Base-by-base conservation (phyloP, 305 asterid species). In the Fraxinus platypoda region DNA sequence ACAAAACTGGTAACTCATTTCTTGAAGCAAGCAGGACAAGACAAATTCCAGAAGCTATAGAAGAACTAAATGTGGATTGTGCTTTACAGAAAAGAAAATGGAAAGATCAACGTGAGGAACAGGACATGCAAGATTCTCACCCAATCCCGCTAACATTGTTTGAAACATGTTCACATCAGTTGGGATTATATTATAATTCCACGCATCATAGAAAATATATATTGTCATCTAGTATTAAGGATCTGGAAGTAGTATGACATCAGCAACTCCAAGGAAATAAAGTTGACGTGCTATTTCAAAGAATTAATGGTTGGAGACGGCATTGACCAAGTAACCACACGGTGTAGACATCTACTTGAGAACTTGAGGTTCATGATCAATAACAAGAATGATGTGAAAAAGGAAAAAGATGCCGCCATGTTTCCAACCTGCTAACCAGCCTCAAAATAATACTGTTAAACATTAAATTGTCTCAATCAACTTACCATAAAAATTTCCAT, bases 81-180 rank as follows among this genome's bases (percentile, higher is more conserved):
- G 17, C 33, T 62, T 8, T 62, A 62, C 71, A 62, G 71, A 12
- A 62, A 25, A 62, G 31, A 62, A 62, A 62, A 23, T 62, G 71
- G 33, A 62, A 62, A 62, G 31, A 23, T 2, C 73, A 31, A 41
- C 81, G 38, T 12, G 25, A 37, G 70, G 30, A 59, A 57, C 41
- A 8, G 8, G 52, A 26, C 34, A 59, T 66, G 25, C 54, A 78
- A 38, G 80, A 79, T 57, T 82, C 75, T 17, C 54, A 78, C 70
- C 6, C 74, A 78, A 13, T 71, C 52, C 68, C 71, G 82, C 64
- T 33, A 26, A 57, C 78, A 66, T 28, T 34, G 34, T 81, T 80
- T 74, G 74, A 37, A 75, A 70, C 54, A 49, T 6, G 71, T 6
- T 71, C 3, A 37, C 31, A 74, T 30, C 66, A 23, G 33, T 62